Base-by-base conservation (phyloP, 2,329 filamentous ascomycete species). In the Penicillium hesseltinei region DNA sequence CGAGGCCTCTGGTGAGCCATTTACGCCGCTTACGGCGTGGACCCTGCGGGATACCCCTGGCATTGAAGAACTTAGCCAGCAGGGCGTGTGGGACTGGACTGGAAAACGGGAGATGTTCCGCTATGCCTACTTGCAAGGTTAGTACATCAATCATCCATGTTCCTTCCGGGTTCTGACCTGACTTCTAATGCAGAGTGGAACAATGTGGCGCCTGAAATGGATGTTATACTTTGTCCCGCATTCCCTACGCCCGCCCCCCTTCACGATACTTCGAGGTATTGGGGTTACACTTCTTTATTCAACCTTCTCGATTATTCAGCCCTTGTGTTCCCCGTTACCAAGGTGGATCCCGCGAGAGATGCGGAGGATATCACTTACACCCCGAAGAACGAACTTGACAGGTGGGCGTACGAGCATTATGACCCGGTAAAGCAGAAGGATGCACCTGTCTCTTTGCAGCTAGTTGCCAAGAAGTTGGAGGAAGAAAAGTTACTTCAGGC, bases 271-370 rank as follows among this genome's bases (percentile, higher is more conserved):
- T 66, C 88, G 68, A 77, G 71, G 38, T 84, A 83, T 62, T 90
- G 86, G 85, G 81, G 81, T 1, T 90, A 90, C 63, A 88, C 85
- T 0, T 75, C 81, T 0, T 81, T 86, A 59, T 90, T 86, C 85
- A 90, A 90, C 67, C 65, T 89, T 42, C 78, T 90, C 1, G 86
- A 90, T 69, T 88, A 88, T 69, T 84, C 87, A 0, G 81, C 79
- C 10, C 70, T 82, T 2, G 79, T 85, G 0, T 88, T 90, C 66
- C 87, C 87, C 0, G 83, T 82, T 1, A 75, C 75, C 2, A 67
- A 73, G 42, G 77, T 80, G 1, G 75, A 81, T 53, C 74, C 74
- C 1, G 64, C 64, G 0, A 64, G 72, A 15, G 81, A 33, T 21
- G 44, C 44, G 11, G 33, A 46, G 29, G 27, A 46, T 13, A 15